A percentile compares a stretch with the other conserved stretches of the same genome.
These are phyloP conservation scores for Xylaria cubensis DNA, from an alignment of 495 filamentous ascomycete genomes.

Conservation along the genomic window DNA sequence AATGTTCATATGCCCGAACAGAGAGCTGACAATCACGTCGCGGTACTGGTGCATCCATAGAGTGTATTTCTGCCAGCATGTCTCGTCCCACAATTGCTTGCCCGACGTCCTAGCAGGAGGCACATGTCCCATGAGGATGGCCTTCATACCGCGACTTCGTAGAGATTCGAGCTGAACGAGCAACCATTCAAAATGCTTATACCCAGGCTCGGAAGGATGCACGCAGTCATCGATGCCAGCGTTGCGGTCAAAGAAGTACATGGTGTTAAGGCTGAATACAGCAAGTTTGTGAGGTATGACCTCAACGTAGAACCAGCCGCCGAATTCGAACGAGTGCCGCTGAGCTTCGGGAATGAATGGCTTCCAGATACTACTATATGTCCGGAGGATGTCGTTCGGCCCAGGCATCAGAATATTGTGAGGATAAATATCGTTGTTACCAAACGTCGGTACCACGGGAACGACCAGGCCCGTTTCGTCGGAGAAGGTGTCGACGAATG, in stretches of 20 bases:
- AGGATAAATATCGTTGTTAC: slow-evolving; percentile 97
- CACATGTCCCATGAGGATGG: slow-evolving; percentile 92
- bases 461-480: slow-evolving; percentile 66
- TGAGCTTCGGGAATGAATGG: slow-evolving; percentile 92
- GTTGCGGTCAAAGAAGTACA: slow-evolving; percentile 96
- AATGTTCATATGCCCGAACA: slow-evolving; percentile 98
- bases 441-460: slow-evolving; percentile 87
- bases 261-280: slow-evolving; percentile 93
- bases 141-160: slow-evolving; percentile 87
- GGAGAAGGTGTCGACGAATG: slow-evolving; percentile 77
- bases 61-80: slow-evolving; percentile 98
- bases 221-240: slow-evolving; percentile 90
- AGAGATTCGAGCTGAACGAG: slow-evolving; percentile 87
- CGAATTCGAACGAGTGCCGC: slow-evolving; percentile 86
- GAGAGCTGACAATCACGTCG: slow-evolving; percentile 78
- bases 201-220: slow-evolving; percentile 78
- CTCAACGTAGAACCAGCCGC: slow-evolving; percentile 93
- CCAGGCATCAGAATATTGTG: slow-evolving; percentile 92
- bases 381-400: slow-evolving; percentile 82
- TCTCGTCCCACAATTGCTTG: slow-evolving; percentile 87
- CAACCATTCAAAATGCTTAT: slow-evolving; percentile 95
- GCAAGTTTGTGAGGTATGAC: slow-evolving; percentile 86
- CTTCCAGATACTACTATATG: slow-evolving; percentile 76
- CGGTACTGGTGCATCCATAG: slow-evolving; percentile 89
- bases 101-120: slow-evolving; percentile 83